These are phyloP conservation scores for Backusella circina DNA, from an alignment of 192 early-diverging fungal species.

Conservation along the genomic window DNA sequence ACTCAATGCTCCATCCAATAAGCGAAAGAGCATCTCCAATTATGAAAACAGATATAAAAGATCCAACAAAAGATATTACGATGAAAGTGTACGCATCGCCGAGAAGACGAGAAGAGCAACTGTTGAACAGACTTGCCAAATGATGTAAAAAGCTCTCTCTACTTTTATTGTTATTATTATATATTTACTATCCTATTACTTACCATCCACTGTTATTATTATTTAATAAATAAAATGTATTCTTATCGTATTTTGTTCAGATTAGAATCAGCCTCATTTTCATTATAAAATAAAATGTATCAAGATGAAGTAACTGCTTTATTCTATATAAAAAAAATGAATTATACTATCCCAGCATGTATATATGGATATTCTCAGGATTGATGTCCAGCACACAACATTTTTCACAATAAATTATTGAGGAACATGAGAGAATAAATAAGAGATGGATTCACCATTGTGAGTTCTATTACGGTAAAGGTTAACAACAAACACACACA, in stretches of 20 bases:
- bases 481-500: neutral
- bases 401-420: slow-evolving; percentile 18
- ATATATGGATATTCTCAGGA: neutral
- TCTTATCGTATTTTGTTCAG: neutral
- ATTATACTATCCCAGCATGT: neutral
- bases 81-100: slow-evolving; percentile 6
- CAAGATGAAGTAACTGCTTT: neutral
- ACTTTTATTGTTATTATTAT: neutral
- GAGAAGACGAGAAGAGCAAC: neutral
- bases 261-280: too few species aligned
- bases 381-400: neutral
- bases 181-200: neutral
- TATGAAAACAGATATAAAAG: neutral
- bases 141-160: neutral
- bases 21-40: neutral
- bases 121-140: slow-evolving; percentile 5
- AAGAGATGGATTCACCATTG: slow-evolving; percentile 64
- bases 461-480: slow-evolving; percentile 46
- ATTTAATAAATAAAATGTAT: neutral
- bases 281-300: neutral
- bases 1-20: slow-evolving; percentile 5
- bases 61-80: neutral
- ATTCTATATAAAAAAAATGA: neutral
- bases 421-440: slow-evolving; percentile 48
- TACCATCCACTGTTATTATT: neutral